Evolutionary conservation across 2,329 filamentous ascomycete genomes (phyloP).

Genomic region (Bertia moriformis): DNA sequence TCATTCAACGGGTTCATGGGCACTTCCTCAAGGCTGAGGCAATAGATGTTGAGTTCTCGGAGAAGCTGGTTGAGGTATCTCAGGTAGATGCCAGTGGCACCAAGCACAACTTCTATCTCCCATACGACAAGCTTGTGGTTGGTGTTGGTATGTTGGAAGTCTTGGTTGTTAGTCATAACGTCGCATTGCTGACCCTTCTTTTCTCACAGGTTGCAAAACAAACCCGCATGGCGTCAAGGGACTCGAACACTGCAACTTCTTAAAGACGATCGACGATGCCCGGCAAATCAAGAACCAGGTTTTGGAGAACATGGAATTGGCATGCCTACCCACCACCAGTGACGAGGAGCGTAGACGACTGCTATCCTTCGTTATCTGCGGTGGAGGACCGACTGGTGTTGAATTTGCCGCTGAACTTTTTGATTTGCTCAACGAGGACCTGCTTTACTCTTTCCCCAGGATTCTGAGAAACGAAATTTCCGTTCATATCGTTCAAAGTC

Average conservation of each 20-base stretch:
- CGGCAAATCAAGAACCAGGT: constrained; percentile 77
- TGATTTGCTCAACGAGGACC: constrained; percentile 89
- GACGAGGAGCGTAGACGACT: constrained; percentile 78
- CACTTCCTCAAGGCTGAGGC: constrained; percentile 83
- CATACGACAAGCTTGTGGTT: constrained; percentile 91
- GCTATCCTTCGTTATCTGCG: constrained; percentile 89
- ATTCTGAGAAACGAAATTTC: constrained; percentile 95
- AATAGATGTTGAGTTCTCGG: constrained; percentile 78
- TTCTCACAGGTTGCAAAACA: constrained; percentile 52
- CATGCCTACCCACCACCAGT: constrained; percentile 79
- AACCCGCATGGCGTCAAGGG: constrained; percentile 95
- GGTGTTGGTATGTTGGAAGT: constrained; percentile 62
- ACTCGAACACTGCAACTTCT: constrained; percentile 80
- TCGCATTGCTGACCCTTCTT: no score
- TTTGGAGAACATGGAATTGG: constrained; percentile 75
- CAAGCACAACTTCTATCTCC: constrained; percentile 76
- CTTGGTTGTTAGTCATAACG: no score
- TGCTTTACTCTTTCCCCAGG: constrained; percentile 69
- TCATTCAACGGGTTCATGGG: constrained; percentile 62
- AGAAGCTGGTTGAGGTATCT: constrained; percentile 78
- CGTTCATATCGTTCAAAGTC: constrained; percentile 88
- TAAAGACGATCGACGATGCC: constrained; percentile 91
- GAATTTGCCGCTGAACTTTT: constrained; percentile 95
- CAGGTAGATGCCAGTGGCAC: constrained; percentile 58
- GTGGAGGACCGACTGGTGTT: constrained; percentile 88